These are phyloP conservation scores for Fusarium sp. DNA, from an alignment of 2,329 filamentous ascomycete genomes.

Conservation along the genomic window DNA sequence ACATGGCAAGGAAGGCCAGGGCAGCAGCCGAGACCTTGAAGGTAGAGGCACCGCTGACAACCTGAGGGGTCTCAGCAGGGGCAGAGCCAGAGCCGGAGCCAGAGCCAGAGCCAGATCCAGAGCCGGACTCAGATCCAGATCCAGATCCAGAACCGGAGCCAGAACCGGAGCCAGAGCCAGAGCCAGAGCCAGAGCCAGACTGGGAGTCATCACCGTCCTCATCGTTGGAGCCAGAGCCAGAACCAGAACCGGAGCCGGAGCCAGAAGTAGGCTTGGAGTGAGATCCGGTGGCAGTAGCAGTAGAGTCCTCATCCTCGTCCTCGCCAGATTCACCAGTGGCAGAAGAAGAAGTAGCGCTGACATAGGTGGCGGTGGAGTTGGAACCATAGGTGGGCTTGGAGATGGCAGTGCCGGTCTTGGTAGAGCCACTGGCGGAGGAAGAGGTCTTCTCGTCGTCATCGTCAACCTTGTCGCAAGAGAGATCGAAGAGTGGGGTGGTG, in stretches of 20 bases:
- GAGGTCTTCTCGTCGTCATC: conserved; percentile 35
- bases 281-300: conserved; percentile 54
- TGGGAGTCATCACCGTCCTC: too few relatives aligned
- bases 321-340: conserved; percentile 62
- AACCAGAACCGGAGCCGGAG: conserved; percentile 23
- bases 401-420: conserved; percentile 23
- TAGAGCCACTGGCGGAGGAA: conserved; percentile 32
- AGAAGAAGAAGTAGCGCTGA: conserved; percentile 46
- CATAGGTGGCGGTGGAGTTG: conserved; percentile 52
- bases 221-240: conserved; percentile 10
- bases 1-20: conserved; percentile 35
- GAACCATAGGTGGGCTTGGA: conserved; percentile 22
- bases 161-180: conserved; percentile 5
- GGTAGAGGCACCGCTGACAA: conserved; percentile 28
- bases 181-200: conserved; percentile 21
- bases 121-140: conserved; percentile 13
- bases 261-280: conserved; percentile 6
- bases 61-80: conserved; percentile 32
- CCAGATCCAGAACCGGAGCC: conserved; percentile 23
- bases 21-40: conserved; percentile 33
- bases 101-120: conserved; percentile 23
- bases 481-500: conserved; percentile 61
- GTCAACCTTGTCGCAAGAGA: conserved; percentile 58
- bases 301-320: conserved; percentile 59
- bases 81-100: conserved; percentile 19